A percentile compares a stretch with the other conserved stretches of the same genome.
Conservation (phyloP, 176 grass and related monocot species). For the Pontederia paniculata region DNA sequence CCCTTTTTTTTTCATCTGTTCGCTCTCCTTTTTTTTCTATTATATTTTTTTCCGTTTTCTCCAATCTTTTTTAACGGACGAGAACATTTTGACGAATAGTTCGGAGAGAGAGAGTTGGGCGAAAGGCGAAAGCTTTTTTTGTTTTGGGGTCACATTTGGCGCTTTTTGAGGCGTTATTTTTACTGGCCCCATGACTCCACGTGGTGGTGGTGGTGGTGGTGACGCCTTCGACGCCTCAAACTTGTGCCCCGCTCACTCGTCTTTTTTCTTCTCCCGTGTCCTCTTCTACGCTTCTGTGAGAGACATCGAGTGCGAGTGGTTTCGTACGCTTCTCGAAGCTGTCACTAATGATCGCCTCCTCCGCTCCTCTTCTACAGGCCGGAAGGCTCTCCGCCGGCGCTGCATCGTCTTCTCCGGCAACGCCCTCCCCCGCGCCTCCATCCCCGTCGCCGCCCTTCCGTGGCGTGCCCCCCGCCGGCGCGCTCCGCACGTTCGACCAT, state of each 20-base stretch:
- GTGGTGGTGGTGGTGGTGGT: not conserved
- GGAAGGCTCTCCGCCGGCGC: slow-evolving; percentile 19
- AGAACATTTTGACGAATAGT: not conserved
- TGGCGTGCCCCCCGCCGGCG: slow-evolving; percentile 34
- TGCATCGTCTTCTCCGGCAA: slow-evolving; percentile 19
- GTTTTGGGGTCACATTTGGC: not conserved
- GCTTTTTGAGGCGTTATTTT: not conserved
- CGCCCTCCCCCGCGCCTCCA: not conserved
- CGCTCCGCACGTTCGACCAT: slow-evolving; percentile 30
- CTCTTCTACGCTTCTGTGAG: not conserved
- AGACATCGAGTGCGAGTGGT: not conserved
- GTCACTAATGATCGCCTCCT: not conserved
- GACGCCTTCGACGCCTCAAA: too few relatives aligned
- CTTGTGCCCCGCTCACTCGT: not conserved
- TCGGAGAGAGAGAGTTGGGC: not conserved
- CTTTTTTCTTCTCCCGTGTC: not conserved
- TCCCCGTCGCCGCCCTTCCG: slow-evolving; percentile 26
- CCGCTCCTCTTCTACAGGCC: slow-evolving; percentile 15
- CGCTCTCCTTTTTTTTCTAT: not conserved
- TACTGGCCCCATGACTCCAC: not conserved
- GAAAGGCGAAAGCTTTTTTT: not conserved
- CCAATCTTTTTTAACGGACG: slow-evolving; percentile 4
- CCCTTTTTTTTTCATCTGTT: not conserved
- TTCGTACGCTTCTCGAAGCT: not conserved
- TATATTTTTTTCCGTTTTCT: not conserved